Base-by-base conservation (phyloP, 345 rosid genomes). In the Aquilaria malaccensis region DNA sequence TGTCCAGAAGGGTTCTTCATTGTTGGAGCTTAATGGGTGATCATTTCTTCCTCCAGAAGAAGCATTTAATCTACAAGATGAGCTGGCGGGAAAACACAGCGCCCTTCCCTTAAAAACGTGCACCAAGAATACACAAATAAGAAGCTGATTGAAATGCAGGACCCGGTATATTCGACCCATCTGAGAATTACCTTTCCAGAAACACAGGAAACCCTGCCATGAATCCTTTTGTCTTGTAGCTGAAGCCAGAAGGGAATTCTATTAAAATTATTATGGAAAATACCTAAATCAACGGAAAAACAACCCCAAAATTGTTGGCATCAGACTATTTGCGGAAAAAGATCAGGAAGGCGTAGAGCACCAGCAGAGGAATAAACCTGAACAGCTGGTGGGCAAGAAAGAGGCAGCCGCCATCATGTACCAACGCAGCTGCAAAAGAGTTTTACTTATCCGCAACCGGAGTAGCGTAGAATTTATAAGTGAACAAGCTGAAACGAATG, bases 1-100 rank as follows among this genome's bases (percentile, higher is more conserved):
- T 32, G 71, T 46, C 83, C 77, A 81, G 30, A 82, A 70, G 46
- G 96, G 79, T 29, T 79, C 78, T 10, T 71, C 75, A 7, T 69
- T 72, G 12, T 67, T 64, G 45, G 54, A 59, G 63, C 66, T 68
- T 60, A 59, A 67, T 43, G 63, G 80, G 56, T 65, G 64, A 62
- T 63, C 41, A 70, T 64, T 64, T 30, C 67, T 71, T 46, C 61
- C 63, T 9, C 52, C 69, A 9, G 78, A 49, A 30, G 54, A 43
- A n/a, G 68, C 62, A 63, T 50, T 60, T 56, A 47, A 49, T 46
- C 52, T 47, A 22, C 62, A 30, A 13, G 2, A 47, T 56, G 29
- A 55, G 56, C 58, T 59, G 30, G 54, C 47, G 33, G 54, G 11
- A 60, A 22, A 52, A 71, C 43, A 47, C 15, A 3, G 56, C 13